Evolutionary conservation across 108 stramenopile genomes (phyloP), one percentile per base, ranked within the genome.

Genomic region (Seminavis robusta): DNA sequence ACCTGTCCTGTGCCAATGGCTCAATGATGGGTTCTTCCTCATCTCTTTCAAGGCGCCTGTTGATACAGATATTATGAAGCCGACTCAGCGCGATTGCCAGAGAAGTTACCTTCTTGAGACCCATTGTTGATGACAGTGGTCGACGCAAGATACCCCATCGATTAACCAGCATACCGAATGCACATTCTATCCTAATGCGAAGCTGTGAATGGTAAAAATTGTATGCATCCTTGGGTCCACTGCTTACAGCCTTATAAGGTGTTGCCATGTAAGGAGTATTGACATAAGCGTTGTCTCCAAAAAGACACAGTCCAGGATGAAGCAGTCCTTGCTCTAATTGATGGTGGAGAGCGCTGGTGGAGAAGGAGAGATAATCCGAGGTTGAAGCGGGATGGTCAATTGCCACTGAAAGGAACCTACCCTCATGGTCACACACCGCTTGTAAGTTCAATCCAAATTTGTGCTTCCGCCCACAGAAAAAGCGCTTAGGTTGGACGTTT

Each of bases 181-280:
- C 47, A 34, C 63, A 48, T 32, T 74, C 73, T n/a, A n/a, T n/a
- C n/a, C n/a, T n/a, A 2, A 74, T 42, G 11, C 17, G 29, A 4
- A 68, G 63, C 0, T 64, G 24, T 0, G n/a, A n/a, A 74, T 52
- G 48, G 63, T 62, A 10, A 56, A 69, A 32, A 58, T 50, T 28
- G 37, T 63, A 32, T 65, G 69, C 33, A 69, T 75, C 41, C 54
- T 69, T 6, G 31, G 28, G 65, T 75, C 74, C 33, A 37, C n/a
- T n/a, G n/a, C 56, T 2, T 4, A 57, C 44, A n/a, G n/a, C n/a
- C n/a, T n/a, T n/a, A 32, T 43, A 66, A 6, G 62, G 64, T 13
- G 58, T 55, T 31, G 67, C 73, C 66, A 74, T 58, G 58, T 48
- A 74, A 0, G 32, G 27, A 11, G 60, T 58, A 31, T 74, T 68